Base-by-base conservation (phyloP, 73 alveolate genomes). In the Symbiodinium natans region DNA sequence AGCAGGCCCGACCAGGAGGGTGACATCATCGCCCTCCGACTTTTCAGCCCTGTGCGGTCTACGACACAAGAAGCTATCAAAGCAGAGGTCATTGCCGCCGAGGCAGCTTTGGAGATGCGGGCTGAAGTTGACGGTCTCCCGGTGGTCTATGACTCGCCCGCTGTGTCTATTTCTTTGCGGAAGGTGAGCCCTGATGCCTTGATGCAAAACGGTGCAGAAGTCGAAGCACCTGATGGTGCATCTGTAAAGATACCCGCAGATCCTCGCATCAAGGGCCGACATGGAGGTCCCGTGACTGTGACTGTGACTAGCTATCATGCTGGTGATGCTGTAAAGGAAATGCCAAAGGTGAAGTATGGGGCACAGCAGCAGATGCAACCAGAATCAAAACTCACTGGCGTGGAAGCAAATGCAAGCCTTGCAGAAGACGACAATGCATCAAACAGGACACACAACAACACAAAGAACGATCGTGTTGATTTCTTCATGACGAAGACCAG, bases 221-320 rank as follows among this genome's bases (percentile, higher is more conserved):
- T 88, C 27, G 86, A 88, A 34, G 95, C 95, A 2, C 95, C 95
- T 7, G 95, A 88, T 36, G 95, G 95, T 19, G 85, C 86, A 17
- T 38, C 75, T 29, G 48, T 88, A n/a, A 38, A 25, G 46, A 88
- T 88, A 43, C 95, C 95, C 8, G 95, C 86, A 38, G 95, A 88
- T 88, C 95, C 95, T 0, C 95, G 95, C 33, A 80, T 88, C 63
- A 59, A 41, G 38, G 95, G 95, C 25, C 63, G 95, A 40, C 59
- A 88, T 41, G 86, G 59, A 1, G 80, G 84, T 1, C 85, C 86
- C 1, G 95, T 88, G 25, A 88, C 95, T 5, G 48, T 88, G 15
- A 56, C 95, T 2, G 86, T 88, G 29, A 88, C 95, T 86, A 88
- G 95, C 82, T 88, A 88, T 46, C 95, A 88, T 68, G 95, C 95